Percentiles rank a stretch among this genome's conserved stretches.
Evolutionary conservation across 441 rosid species (phyloP).

Genomic region (Pelargonium cotyledonis): DNA sequence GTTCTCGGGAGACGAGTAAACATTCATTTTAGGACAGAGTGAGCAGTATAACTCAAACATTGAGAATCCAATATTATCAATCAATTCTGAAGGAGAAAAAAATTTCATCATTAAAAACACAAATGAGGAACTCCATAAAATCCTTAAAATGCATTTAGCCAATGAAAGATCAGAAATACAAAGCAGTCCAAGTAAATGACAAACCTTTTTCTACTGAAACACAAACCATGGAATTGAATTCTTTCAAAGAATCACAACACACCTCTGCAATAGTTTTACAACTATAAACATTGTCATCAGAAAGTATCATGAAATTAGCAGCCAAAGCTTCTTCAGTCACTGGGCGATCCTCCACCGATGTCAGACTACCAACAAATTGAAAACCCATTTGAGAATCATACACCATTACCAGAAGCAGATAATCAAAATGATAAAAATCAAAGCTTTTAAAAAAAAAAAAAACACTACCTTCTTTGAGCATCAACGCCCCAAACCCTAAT

Average conservation of each 20-base stretch:
- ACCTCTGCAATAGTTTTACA: slow-evolving; percentile 25
- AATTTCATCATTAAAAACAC: background rate
- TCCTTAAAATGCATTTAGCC: background rate
- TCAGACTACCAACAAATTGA: slow-evolving; percentile 30
- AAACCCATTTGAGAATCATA: background rate
- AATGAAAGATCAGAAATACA: background rate
- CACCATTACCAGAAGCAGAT: too few species aligned
- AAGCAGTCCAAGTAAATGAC: background rate
- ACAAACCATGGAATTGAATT: slow-evolving; percentile 79
- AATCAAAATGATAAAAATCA: background rate
- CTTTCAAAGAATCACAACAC: slow-evolving; percentile 29
- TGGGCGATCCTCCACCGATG: slow-evolving; percentile 55
- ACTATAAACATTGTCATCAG: slow-evolving; percentile 31
- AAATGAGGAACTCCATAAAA: background rate
- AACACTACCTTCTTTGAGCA: slow-evolving; percentile 71
- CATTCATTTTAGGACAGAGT: too few species aligned
- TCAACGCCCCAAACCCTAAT: slow-evolving; percentile 96
- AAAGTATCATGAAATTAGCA: slow-evolving; percentile 44
- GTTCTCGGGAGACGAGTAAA: background rate
- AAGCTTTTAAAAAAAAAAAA: background rate
- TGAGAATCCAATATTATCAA: too few species aligned
- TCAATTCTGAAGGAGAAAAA: background rate
- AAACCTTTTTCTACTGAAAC: slow-evolving; percentile 69
- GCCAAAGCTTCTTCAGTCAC: slow-evolving; percentile 51
- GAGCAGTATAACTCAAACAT: too few species aligned